Evolutionary conservation across 768 basidiomycete species (phyloP), one percentile per base, ranked within the genome.

Genomic region (Trametes meyenii): DNA sequence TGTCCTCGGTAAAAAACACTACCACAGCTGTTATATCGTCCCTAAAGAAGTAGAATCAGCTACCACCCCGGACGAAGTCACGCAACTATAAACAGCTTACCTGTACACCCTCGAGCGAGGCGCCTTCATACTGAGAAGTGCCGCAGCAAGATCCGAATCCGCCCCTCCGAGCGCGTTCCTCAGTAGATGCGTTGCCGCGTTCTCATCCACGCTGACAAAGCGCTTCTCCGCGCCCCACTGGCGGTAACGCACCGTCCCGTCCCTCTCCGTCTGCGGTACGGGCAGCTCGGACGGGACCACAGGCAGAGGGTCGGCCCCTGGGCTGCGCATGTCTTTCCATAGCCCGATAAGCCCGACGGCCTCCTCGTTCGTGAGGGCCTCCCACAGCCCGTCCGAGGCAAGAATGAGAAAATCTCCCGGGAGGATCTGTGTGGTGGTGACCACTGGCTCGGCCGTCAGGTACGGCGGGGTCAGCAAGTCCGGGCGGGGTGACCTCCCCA

Each of bases 91-190:
- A 54, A n/a, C 24, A 10, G 62, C 76, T 46, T 43, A 80, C 82
- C 76, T 74, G 63, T 73, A 76, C 55, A 71, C 60, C 61, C 80
- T 70, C 14, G 77, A 69, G 23, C 78, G 66, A 0, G 80, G 77
- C 11, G 73, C 66, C 16, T 69, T 72, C 64, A 81, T 72, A 49
- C 65, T 69, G 52, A 83, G 58, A 55, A 85, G 67, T 1, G 79
- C 75, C 17, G 69, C 70, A 49, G 72, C 73, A 43, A 81, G 69
- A 64, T 82, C 77, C 21, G 65, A 50, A 68, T 83, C 75, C 5
- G 78, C 80, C 1, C 85, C 84, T 7, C 83, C 83, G 0, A 86
- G 72, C 1, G 82, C 82, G 63, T 85, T 86, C 53, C 83, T 72
- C 36, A 79, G 72, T 33, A 87, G 63, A 71, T 86, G 84, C 6